A percentile compares a stretch with the other conserved stretches of the same genome.
Conservation (phyloP, 1,284 basidiomycete species). For the Boletus semigastroideus region DNA sequence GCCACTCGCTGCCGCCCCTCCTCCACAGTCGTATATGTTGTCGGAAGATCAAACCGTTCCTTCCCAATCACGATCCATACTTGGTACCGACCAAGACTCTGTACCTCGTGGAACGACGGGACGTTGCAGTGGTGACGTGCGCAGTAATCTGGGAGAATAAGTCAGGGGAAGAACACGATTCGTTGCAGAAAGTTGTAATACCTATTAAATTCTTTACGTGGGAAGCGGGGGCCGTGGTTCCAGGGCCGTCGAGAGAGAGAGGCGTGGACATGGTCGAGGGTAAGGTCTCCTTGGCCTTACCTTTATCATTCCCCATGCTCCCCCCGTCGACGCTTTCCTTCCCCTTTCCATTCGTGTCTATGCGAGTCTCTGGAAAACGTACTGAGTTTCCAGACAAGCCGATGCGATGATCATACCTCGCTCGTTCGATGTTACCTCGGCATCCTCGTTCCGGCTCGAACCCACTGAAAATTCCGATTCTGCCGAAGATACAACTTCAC, state of each 20-base stretch:
- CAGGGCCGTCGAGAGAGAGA: background rate
- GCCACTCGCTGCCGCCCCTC: slow-evolving; percentile 41
- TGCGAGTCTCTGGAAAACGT: background rate
- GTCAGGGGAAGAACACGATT: background rate
- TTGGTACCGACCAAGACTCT: slow-evolving; percentile 28
- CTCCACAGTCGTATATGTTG: slow-evolving; percentile 32
- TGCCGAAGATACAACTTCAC: slow-evolving; percentile 26
- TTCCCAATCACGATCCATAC: slow-evolving; percentile 46
- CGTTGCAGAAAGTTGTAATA: background rate
- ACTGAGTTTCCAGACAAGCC: background rate
- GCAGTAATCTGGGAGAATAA: slow-evolving; percentile 35
- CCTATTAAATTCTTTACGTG: slow-evolving; percentile 32
- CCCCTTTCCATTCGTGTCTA: background rate
- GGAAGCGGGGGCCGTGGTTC: slow-evolving; percentile 13
- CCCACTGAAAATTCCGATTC: slow-evolving; percentile 29
- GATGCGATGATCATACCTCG: slow-evolving; percentile 12
- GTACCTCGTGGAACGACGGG: slow-evolving; percentile 37
- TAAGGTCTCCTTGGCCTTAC: slow-evolving; percentile 4
- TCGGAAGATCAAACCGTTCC: slow-evolving; percentile 42
- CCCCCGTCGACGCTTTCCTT: background rate
- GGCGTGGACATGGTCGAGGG: background rate
- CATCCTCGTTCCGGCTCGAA: slow-evolving; percentile 24
- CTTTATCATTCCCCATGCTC: slow-evolving; percentile 3
- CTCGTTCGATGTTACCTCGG: background rate
- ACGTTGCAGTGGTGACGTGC: slow-evolving; percentile 13